Base-by-base conservation (phyloP, 352 stramenopile genomes). In the Pythium scleroteichum region DNA sequence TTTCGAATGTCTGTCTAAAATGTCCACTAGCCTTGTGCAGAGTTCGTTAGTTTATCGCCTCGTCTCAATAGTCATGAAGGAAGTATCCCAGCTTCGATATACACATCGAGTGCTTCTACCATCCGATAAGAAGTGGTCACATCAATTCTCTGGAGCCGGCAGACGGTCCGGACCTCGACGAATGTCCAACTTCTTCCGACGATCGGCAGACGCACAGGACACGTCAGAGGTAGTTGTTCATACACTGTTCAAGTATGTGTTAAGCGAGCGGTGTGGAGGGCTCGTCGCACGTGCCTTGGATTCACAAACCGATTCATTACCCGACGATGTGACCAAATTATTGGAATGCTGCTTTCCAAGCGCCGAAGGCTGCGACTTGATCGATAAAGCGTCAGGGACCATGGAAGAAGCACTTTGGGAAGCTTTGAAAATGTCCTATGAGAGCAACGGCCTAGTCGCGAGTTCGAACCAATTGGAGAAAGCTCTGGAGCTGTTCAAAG, bases 401-500 rank as follows among this genome's bases (percentile, higher is more conserved):
- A 41, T 53, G 0, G 74, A 82, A 26, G 72, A 88, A 13, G 68
- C 63, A 1, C 56, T 90, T 0, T 70, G 66, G 33, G 69, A 73
- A 16, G 78, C 78, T 2, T 52, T 90, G 4, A 47, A 68, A 4
- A 87, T 90, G 20, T 78, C 72, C 7, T 52, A 82, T 1, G 65
- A 75, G 33, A 69, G 71, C n/a, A 59, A 57, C 1, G 54, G 54
- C 7, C 57, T 74, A 4, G 42, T 64, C 19, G 23, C 49, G 9
- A 57, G 48, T 1, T 27, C 44, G 3, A 50, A 29, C 6, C 45
- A 77, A 33, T 33, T 82, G 7, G 53, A 72, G 12, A 58, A 74
- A 16, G 62, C 62, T 7, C 65, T 85, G 59, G 65, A 84, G 6
- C 27, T 90, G 3, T 85, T 68, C 60, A 64, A 61, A 26, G 59